These are phyloP conservation scores for Hymenoscyphus repandus DNA, from an alignment of 2,329 filamentous ascomycete species.

Conservation along the genomic window DNA sequence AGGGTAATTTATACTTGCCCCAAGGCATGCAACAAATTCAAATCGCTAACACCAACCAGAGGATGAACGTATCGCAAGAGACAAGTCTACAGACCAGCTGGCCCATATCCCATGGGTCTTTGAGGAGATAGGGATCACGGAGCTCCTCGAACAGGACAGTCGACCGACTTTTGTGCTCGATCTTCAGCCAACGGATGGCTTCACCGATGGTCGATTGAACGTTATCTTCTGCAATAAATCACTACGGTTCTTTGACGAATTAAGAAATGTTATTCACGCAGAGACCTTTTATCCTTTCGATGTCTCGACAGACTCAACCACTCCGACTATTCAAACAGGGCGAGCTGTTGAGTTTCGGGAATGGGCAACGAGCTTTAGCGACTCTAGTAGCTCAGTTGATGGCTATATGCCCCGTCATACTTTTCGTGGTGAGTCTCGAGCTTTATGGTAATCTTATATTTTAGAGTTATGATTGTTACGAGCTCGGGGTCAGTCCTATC, in stretches of 20 bases:
- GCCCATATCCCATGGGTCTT: not conserved
- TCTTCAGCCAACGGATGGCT: slow-evolving; percentile 11
- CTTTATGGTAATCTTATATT: too few relatives aligned
- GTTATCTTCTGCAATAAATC: slow-evolving; percentile 18
- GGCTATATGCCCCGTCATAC: too few relatives aligned
- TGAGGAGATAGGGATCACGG: slow-evolving; percentile 17
- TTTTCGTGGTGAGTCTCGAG: too few relatives aligned
- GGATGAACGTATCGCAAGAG: not conserved
- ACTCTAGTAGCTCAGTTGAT: slow-evolving; percentile 39
- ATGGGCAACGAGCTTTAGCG: slow-evolving; percentile 52
- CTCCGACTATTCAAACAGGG: slow-evolving; percentile 1
- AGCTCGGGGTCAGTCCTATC: too few relatives aligned
- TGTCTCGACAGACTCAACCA: not conserved
- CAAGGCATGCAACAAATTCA: not conserved
- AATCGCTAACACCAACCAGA: slow-evolving; percentile 7
- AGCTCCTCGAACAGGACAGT: slow-evolving; percentile 21
- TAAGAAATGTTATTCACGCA: slow-evolving; percentile 16
- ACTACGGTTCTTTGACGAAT: slow-evolving; percentile 19
- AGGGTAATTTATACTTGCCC: not conserved
- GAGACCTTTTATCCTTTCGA: slow-evolving; percentile 17
- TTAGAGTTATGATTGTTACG: too few relatives aligned
- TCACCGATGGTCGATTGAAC: slow-evolving; percentile 12
- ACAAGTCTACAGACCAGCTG: not conserved
- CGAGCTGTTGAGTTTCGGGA: slow-evolving; percentile 51
- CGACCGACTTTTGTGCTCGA: slow-evolving; percentile 24